Base-by-base conservation (phyloP, 179 eudicot species). In the Heliamphora pulchella region DNA sequence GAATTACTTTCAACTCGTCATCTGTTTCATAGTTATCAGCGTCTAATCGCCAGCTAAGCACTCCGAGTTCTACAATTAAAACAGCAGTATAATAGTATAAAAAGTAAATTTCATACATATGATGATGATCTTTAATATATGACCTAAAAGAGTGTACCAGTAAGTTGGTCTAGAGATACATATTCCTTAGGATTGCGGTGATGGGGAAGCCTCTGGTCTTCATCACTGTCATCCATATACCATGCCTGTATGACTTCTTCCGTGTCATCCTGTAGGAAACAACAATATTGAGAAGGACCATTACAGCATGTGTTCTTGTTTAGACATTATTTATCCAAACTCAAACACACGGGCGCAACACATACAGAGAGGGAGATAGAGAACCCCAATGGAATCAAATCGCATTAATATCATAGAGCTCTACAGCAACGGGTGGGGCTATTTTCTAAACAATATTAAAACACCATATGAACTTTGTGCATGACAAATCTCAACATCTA, bases 141-240 rank as follows among this genome's bases (percentile, higher is more conserved):
- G 61, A 31, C 14, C 2, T 0, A 14, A 51, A 66, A 41, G 54
- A 17, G 57, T 66, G 67, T 82, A 94, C 99, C 91, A 54, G 90
- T 87, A 82, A 96, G 98, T 76, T 87, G 81, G 31, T 94, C 88
- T 41, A 96, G 82, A 55, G 98, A 91, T 44, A 96, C 92, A 80
- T 83, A 94, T 84, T 96, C 92, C 85, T 91, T 87, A 13, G 98
- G 99, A 31, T 90, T 87, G 75, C 89, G 91, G 79, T 96, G 99
- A 86, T 96, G 99, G 54, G 94, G 98, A 71, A 96, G 96, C 67
- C 99, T 89, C 88, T 96, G 99, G 82, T 96, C 99, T 80, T 87
- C 98, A 80, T 86, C 79, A 78, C 91, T 88, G 57, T 94, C 96
- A 88, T 92, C 98, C 98, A 96, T 96, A 86, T 91, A 96, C 99